Base-by-base conservation (phyloP, 2,329 filamentous ascomycete species). In the Calonectria pseudoturangicola region DNA sequence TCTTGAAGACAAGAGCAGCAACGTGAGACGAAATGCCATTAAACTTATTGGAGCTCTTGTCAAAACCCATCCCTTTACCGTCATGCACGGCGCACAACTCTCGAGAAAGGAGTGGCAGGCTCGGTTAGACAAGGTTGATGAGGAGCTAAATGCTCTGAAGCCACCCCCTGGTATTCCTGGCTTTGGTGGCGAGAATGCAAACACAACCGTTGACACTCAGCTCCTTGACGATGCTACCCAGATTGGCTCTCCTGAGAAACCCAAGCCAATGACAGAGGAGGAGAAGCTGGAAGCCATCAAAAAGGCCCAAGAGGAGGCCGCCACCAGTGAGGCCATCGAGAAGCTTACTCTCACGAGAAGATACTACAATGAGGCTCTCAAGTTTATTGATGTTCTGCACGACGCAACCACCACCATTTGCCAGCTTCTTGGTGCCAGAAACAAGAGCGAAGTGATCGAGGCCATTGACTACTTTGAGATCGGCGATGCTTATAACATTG, bases 381-480 rank as follows among this genome's bases (percentile, higher is more conserved):
- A 93, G 75, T 99, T 99, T 81, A 98, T 99, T 77, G 93, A 98
- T 74, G 93, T 97, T 7, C 88, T 99, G 27, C 95, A 98, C 77
- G 91, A 93, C 13, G 94, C 95, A 27, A 97, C 95, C 1, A 89
- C 90, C 10, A 92, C 92, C 2, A 93, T 98, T 41, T 95, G 93
- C 74, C 96, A 98, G 83, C 89, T 99, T 21, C 89, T 99, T 4
- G 95, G 95, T 7, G 97, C 97, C 36, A 95, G 94, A 81, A 99
- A 99, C 88, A 99, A 99, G 88, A 98, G 95, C 79, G 97, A 99
- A 83, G 94, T 98, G 30, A 98, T 99, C 74, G 97, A 99, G 83
- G 97, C 97, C 18, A 99, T 99, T 92, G 97, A 99, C 82, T 99
- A 97, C 85, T 98, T 99, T 78, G 95, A 97, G 78, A 92, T 98